Evolutionary conservation across 2,329 filamentous ascomycete species (phyloP).

Genomic region (Beauveria australis): DNA sequence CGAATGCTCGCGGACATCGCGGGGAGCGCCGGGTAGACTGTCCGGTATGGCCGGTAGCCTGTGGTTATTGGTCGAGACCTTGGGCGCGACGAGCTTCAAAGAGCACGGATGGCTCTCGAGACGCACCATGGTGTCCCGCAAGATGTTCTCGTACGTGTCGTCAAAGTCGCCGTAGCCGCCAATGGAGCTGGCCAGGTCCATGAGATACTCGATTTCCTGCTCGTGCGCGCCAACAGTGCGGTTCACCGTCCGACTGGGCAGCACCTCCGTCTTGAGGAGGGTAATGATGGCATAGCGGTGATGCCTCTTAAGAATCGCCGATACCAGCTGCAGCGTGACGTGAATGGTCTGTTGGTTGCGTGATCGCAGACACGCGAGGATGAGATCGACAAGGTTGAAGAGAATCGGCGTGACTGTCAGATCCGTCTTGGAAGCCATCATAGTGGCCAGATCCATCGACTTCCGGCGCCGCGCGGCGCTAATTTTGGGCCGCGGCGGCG

Average conservation of each 20-base stretch:
- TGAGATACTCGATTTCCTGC: constrained; percentile 64
- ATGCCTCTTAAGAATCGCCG: constrained; percentile 77
- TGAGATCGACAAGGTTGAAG: constrained; percentile 88
- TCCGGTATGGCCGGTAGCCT: constrained; percentile 47
- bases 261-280: constrained; percentile 58
- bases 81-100: constrained; percentile 56
- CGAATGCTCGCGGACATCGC: constrained; percentile 52
- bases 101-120: constrained; percentile 70
- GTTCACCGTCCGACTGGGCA: constrained; percentile 43
- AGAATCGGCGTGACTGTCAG: constrained; percentile 69
- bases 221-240: constrained; percentile 68
- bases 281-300: constrained; percentile 78
- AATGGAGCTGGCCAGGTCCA: constrained; percentile 58
- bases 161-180: constrained; percentile 64
- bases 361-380: constrained; percentile 77
- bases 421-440: constrained; percentile 68
- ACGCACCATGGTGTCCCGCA: constrained; percentile 61
- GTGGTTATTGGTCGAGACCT: constrained; percentile 46
- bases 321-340: constrained; percentile 80
- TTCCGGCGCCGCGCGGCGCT: constrained; percentile 73
- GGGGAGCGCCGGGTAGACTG: constrained; percentile 51
- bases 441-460: constrained; percentile 78
- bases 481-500: constrained; percentile 40
- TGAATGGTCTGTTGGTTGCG: constrained; percentile 81
- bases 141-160: constrained; percentile 61